Conservation (phyloP, 805 yeast genomes). For the Starmerella sp. region DNA sequence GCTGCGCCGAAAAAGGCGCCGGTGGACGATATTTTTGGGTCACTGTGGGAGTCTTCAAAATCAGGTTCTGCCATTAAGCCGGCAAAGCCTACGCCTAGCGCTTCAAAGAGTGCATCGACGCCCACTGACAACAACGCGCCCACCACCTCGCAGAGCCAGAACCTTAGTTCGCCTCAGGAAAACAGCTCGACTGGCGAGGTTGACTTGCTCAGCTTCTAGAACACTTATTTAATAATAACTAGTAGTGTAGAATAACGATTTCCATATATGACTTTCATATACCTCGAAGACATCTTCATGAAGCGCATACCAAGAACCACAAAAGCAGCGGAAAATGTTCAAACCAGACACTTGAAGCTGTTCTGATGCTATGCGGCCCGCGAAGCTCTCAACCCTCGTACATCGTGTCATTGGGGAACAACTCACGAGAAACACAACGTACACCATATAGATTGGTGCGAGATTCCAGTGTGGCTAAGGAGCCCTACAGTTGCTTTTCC, state of each 20-base stretch:
- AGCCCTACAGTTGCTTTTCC: no score
- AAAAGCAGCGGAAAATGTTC: no score
- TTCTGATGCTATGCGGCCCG: no score
- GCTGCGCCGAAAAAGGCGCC: constrained; percentile 19
- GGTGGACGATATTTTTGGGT: constrained; percentile 32
- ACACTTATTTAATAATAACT: not conserved
- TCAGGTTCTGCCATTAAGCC: constrained; percentile 6
- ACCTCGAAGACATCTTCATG: no score
- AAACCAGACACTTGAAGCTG: no score
- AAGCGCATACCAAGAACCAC: no score
- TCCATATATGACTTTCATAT: no score
- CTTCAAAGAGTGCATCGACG: not conserved
- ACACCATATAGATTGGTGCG: no score
- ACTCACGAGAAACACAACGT: no score
- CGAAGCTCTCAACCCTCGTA: no score
- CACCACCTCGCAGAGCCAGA: not conserved
- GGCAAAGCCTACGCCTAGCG: constrained; percentile 10
- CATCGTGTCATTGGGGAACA: no score
- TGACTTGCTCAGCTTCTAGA: constrained; percentile 16
- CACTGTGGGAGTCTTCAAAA: constrained; percentile 30
- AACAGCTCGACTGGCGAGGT: not conserved
- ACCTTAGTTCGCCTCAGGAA: not conserved
- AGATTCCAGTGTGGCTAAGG: no score
- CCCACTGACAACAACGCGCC: not conserved
- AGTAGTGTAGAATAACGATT: not conserved